Conservation (phyloP, 345 rosid genomes). For the Laguncularia racemosa region DNA sequence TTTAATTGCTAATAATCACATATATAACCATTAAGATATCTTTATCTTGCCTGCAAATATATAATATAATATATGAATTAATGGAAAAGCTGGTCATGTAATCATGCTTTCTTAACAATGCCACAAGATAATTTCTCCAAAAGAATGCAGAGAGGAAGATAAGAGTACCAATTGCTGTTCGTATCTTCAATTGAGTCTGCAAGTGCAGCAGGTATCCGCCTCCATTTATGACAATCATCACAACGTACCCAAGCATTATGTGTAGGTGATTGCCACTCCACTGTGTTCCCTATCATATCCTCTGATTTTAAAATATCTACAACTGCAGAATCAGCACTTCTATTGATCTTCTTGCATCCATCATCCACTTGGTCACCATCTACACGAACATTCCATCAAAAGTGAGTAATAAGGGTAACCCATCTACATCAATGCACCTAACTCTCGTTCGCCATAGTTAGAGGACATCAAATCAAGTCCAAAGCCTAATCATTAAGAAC, state of each 20-base stretch:
- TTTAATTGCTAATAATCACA: too few relatives aligned
- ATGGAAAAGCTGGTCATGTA: too few relatives aligned
- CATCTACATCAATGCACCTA: too few relatives aligned
- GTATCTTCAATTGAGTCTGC: constrained; percentile 56
- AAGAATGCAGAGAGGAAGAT: constrained; percentile 6
- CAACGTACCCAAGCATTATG: constrained; percentile 93
- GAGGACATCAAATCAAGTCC: background rate
- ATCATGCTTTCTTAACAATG: too few relatives aligned
- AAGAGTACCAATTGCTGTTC: constrained; percentile 66
- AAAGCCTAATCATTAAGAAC: too few relatives aligned
- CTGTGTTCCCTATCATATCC: constrained; percentile 18
- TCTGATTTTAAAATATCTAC: constrained; percentile 31
- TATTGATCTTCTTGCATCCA: constrained; percentile 20
- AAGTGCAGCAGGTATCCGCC: constrained; percentile 73
- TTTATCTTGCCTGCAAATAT: too few relatives aligned
- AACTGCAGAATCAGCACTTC: constrained; percentile 20
- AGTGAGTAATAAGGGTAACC: too few relatives aligned
- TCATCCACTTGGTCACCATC: constrained; percentile 26
- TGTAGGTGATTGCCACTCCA: constrained; percentile 29
- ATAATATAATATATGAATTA: too few relatives aligned
- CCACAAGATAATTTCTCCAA: constrained; percentile 8
- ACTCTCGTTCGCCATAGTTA: too few relatives aligned
- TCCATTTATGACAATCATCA: constrained; percentile 94
- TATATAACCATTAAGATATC: too few relatives aligned
- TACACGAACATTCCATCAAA: constrained; percentile 4